phyloP scores from a whole-genome alignment of 2,329 filamentous ascomycete genomes.

The Penicillium decumbens region DNA sequence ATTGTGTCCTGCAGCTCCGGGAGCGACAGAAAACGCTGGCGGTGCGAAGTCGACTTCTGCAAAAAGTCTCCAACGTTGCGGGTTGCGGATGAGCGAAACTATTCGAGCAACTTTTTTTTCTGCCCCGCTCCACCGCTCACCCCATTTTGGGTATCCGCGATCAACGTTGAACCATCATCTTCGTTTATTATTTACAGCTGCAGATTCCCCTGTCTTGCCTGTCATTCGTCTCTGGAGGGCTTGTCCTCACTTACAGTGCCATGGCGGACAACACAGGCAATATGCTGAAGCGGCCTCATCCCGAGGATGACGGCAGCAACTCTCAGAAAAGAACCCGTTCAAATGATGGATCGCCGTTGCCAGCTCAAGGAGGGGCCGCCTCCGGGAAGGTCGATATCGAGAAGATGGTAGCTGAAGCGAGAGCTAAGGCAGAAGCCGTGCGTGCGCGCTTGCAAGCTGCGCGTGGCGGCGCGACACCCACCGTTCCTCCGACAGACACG shows the following conservation, averaged over 20 bases:
- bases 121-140: constrained; percentile 34
- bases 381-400: constrained; percentile 43
- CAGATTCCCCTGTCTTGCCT: background rate
- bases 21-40: constrained; percentile 34
- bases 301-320: constrained; percentile 44
- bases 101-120: constrained; percentile 38
- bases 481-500: constrained; percentile 24
- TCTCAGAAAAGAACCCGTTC: constrained; percentile 48
- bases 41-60: constrained; percentile 27
- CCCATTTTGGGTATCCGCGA: constrained; percentile 17
- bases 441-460: constrained; percentile 44
- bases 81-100: constrained; percentile 29
- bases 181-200: background rate
- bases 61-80: constrained; percentile 20
- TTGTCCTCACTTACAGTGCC: constrained; percentile 3
- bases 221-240: constrained; percentile 9
- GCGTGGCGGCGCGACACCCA: constrained; percentile 30
- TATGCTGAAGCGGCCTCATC: constrained; percentile 47
- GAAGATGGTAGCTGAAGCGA: constrained; percentile 47
- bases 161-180: constrained; percentile 5
- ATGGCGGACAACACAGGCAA: constrained; percentile 45
- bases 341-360: constrained; percentile 48
- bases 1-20: constrained; percentile 37
- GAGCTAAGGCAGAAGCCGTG: constrained; percentile 47
- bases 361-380: constrained; percentile 33